Evolutionary conservation across 768 basidiomycete genomes (phyloP).

Genomic region (Leccinum obscurum): DNA sequence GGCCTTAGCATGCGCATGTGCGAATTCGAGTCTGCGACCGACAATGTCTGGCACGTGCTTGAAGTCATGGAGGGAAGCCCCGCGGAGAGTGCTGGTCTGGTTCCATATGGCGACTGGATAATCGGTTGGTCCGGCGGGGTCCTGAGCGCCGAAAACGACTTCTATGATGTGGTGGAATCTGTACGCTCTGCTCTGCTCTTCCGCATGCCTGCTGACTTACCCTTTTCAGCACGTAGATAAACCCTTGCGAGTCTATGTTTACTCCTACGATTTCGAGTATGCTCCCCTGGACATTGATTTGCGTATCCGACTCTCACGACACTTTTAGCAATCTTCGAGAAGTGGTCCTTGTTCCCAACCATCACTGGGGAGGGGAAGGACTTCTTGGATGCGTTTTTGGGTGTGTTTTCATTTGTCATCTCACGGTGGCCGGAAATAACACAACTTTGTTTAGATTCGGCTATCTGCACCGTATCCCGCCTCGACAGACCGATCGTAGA

Average conservation of each 20-base stretch:
- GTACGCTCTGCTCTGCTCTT: conserved; percentile 43
- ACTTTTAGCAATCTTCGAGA: conserved; percentile 77
- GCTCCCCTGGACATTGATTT: conserved; percentile 30
- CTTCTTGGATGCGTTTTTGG: conserved; percentile 95
- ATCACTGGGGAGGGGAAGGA: conserved; percentile 97
- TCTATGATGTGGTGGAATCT: conserved; percentile 93
- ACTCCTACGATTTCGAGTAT: conserved; percentile 95
- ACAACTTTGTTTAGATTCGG: conserved; percentile 61
- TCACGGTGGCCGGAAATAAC: conserved; percentile 2
- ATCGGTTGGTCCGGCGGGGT: conserved; percentile 95
- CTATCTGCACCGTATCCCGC: conserved; percentile 89
- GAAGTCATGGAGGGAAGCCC: conserved; percentile 96
- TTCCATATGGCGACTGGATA: conserved; percentile 81
- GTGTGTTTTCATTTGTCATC: conserved; percentile 43
- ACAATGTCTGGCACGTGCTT: conserved; percentile 97
- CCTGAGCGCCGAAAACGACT: conserved; percentile 88
- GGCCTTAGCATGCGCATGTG: conserved; percentile 95
- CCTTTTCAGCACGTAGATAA: conserved; percentile 84
- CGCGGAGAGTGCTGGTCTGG: conserved; percentile 93
- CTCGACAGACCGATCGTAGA: conserved; percentile 60
- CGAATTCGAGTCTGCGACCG: conserved; percentile 81
- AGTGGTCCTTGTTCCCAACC: conserved; percentile 92
- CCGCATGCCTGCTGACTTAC: conserved; percentile 2
- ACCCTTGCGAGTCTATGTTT: conserved; percentile 91
- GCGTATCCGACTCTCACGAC: conserved; percentile 9